These are phyloP conservation scores for Talaromyces rugulosus DNA, from an alignment of 2,329 filamentous ascomycete genomes.

Conservation along the genomic window DNA sequence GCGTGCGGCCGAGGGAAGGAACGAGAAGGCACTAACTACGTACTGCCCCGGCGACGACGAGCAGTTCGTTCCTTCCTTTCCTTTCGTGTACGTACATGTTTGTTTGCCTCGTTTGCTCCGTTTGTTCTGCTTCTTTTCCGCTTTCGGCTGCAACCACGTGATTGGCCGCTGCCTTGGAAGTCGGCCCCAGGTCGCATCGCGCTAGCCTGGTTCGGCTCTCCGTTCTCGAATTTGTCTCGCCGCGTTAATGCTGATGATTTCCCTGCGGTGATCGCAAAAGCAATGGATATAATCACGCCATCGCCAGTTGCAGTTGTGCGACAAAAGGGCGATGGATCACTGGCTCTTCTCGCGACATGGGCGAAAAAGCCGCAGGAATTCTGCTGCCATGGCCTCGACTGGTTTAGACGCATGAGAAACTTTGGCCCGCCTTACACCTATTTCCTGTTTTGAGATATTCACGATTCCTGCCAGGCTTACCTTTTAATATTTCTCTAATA, in stretches of 20 bases:
- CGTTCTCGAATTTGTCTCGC: background rate
- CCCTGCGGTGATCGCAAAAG: background rate
- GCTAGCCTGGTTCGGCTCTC: background rate
- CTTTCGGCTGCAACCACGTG: background rate
- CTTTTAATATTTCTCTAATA: background rate
- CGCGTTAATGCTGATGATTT: background rate
- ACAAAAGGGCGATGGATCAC: background rate
- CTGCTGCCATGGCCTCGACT: background rate
- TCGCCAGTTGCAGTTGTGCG: background rate
- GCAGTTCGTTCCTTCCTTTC: background rate
- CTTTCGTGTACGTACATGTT: no score
- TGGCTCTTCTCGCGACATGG: background rate
- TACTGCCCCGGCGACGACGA: no score
- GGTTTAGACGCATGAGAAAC: background rate
- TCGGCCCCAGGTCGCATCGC: background rate
- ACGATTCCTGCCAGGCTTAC: background rate
- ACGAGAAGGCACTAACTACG: no score
- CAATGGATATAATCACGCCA: slow-evolving; percentile 10
- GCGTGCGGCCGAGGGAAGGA: background rate
- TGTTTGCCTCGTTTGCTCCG: background rate
- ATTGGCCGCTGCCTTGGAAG: background rate
- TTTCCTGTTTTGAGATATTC: background rate
- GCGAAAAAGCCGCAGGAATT: background rate
- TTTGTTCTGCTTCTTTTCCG: background rate
- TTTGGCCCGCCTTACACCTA: background rate